These are phyloP conservation scores for Colletotrichum lentis DNA, from an alignment of 2,329 filamentous ascomycete species.

Conservation along the genomic window DNA sequence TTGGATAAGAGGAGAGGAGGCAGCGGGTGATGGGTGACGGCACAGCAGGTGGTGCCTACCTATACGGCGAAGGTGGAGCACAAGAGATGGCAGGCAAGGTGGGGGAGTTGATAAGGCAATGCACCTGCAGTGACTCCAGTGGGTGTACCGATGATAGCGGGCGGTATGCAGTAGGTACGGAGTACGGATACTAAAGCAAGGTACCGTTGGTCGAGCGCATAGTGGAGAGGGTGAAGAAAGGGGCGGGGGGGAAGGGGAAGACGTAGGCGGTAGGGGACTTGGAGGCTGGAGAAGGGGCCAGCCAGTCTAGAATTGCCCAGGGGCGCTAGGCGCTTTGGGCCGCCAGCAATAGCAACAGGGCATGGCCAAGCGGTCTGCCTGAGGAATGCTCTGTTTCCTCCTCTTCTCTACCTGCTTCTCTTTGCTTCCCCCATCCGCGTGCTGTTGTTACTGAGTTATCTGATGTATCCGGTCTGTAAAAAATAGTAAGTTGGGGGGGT, in stretches of 20 bases:
- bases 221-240: neutral
- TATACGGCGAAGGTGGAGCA: neutral
- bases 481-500: no score
- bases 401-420: neutral
- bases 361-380: constrained; percentile 2
- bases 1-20: neutral
- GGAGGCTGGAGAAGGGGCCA: neutral
- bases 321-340: constrained; percentile 1
- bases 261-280: constrained; percentile 14
- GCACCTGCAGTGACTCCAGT: neutral
- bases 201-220: neutral
- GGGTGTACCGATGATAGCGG: no score
- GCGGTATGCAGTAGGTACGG: neutral
- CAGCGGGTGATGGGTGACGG: neutral
- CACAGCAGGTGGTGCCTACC: no score
- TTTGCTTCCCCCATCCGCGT: neutral
- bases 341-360: neutral
- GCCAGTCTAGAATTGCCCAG: constrained; percentile 2
- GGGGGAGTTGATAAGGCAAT: constrained; percentile 4
- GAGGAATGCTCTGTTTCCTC: neutral
- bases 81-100: constrained; percentile 16
- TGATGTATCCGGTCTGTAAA: constrained; percentile 20
- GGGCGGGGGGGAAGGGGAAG: neutral
- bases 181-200: neutral
- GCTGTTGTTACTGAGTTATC: neutral